Conservation (phyloP, 2,329 filamentous ascomycete species). For the Massarina eburnea region DNA sequence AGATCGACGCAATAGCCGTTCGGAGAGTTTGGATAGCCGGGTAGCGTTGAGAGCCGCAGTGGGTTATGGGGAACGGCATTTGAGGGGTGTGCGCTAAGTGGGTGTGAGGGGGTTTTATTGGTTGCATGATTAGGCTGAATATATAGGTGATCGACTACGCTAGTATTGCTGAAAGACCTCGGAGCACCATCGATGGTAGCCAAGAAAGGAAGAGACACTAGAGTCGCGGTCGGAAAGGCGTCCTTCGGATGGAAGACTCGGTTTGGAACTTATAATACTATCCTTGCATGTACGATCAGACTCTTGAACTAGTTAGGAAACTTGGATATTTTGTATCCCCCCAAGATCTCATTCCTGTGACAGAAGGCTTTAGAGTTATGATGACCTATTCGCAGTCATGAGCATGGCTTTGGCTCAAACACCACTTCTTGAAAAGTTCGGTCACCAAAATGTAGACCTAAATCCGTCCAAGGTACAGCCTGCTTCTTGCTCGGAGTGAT, state of each 20-base stretch:
- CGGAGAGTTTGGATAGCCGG: conserved; percentile 5
- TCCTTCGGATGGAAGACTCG: no score
- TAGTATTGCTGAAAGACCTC: background rate
- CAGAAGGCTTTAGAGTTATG: no score
- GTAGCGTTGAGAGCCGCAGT: conserved; percentile 20
- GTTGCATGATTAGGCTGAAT: conserved; percentile 25
- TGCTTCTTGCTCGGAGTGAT: conserved; percentile 30
- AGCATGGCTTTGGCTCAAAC: conserved; percentile 35
- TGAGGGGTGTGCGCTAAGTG: conserved; percentile 20
- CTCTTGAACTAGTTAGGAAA: no score
- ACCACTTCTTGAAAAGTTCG: conserved; percentile 33
- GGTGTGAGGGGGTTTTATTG: conserved; percentile 9
- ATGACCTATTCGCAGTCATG: conserved; percentile 27
- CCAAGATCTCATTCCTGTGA: no score
- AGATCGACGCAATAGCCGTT: background rate
- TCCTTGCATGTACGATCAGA: no score
- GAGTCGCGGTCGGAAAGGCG: no score
- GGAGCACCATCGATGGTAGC: background rate
- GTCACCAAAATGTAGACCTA: conserved; percentile 34
- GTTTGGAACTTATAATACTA: no score
- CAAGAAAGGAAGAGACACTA: no score
- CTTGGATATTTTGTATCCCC: no score
- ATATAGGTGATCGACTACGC: conserved; percentile 1
- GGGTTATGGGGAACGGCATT: background rate
- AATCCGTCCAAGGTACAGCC: conserved; percentile 26